A percentile compares a stretch with the other conserved stretches of the same genome.
Evolutionary conservation across 805 yeast genomes (phyloP).

Genomic region (Saturnispora quitensis): DNA sequence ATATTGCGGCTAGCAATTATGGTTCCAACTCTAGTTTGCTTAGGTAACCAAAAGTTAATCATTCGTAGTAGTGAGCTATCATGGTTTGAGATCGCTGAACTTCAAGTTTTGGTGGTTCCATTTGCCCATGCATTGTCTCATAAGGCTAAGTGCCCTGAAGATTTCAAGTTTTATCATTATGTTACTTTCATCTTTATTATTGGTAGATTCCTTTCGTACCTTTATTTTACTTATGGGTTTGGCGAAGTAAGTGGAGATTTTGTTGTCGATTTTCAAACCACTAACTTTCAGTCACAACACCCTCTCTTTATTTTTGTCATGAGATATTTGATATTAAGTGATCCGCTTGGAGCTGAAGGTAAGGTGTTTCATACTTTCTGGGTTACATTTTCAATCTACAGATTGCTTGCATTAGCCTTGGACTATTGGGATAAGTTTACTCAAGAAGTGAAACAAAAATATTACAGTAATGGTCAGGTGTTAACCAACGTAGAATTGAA

Average conservation of each 20-base stretch:
- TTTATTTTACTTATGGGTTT: background rate
- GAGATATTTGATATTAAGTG: conserved; percentile 1
- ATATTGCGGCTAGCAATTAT: background rate
- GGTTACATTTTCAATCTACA: background rate
- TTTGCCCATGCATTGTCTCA: conserved; percentile 3
- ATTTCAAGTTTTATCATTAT: conserved; percentile 1
- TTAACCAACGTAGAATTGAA: conserved; percentile 19
- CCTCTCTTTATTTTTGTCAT: background rate
- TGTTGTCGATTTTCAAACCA: background rate
- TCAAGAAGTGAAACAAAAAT: conserved; percentile 19
- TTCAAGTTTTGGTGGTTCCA: background rate
- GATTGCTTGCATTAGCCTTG: background rate
- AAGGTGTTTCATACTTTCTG: background rate
- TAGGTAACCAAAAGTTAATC: background rate
- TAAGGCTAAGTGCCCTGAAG: background rate
- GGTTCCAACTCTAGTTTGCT: conserved; percentile 1
- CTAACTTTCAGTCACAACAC: background rate
- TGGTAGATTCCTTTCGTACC: background rate
- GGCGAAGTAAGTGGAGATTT: background rate
- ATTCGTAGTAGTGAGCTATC: background rate
- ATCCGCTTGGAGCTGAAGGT: conserved; percentile 2
- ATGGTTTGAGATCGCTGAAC: background rate
- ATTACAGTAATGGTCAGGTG: conserved; percentile 20
- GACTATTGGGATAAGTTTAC: conserved; percentile 3
- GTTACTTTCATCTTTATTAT: background rate